Conservation (phyloP, 352 stramenopile species). For the Pythium dissotocum region DNA sequence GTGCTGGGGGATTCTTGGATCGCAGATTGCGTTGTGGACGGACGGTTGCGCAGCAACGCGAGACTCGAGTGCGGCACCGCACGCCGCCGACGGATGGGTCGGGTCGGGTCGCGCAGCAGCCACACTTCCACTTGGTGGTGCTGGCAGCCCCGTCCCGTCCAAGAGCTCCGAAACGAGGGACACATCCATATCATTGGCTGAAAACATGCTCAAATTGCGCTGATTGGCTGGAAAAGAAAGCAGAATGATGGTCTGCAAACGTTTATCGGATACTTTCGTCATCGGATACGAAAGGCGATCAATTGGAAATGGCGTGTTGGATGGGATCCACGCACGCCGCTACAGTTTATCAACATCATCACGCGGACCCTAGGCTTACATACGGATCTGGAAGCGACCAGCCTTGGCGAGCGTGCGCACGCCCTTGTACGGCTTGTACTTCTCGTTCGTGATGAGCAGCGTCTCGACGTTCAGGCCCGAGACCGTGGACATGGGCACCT, state of each 20-base stretch:
- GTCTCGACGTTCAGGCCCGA: constrained; percentile 95
- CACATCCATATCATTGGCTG: constrained; percentile 1
- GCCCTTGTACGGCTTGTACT: constrained; percentile 98
- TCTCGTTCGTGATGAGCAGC: constrained; percentile 94
- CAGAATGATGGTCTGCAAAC: constrained; percentile 7
- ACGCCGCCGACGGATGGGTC: constrained; percentile 9
- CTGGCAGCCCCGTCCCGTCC: constrained; percentile 22
- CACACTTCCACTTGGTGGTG: constrained; percentile 21
- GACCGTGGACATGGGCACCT: constrained; percentile 95
- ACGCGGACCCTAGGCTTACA: constrained; percentile 35
- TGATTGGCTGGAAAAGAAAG: constrained; percentile 5
- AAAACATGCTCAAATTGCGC: neutral
- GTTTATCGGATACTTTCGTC: neutral
- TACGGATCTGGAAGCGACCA: constrained; percentile 95
- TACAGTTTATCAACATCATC: neutral
- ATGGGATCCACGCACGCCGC: too few relatives aligned
- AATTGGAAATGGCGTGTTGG: neutral
- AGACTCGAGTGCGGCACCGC: constrained; percentile 19
- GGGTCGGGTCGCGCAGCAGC: neutral
- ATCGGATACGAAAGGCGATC: neutral
- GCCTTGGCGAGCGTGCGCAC: constrained; percentile 96
- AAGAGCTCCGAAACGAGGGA: constrained; percentile 15
- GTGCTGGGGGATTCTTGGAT: neutral
- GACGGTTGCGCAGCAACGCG: neutral
- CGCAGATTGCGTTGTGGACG: constrained; percentile 21